These are phyloP conservation scores for Termitomyces sp. DNA, from an alignment of 768 basidiomycete genomes.

Conservation along the genomic window DNA sequence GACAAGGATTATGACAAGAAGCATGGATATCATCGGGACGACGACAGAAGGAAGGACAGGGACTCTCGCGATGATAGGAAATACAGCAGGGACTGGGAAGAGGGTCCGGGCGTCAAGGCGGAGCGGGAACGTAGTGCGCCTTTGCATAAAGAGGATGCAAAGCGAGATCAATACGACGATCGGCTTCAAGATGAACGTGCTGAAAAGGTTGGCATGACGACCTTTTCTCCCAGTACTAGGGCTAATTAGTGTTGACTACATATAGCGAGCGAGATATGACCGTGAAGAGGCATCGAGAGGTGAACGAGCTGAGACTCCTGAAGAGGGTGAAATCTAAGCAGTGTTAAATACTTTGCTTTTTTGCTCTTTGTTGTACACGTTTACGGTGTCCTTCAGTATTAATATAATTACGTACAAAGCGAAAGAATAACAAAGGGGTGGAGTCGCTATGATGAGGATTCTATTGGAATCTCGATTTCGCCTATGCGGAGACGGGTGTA, in stretches of 20 bases:
- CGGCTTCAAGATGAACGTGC: constrained; percentile 47
- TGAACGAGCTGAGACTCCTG: constrained; percentile 70
- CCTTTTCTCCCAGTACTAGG: background rate
- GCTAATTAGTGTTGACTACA: constrained; percentile 20
- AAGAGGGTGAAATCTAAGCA: constrained; percentile 79
- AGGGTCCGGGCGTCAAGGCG: constrained; percentile 25
- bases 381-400: constrained; percentile 1
- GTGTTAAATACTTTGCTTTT: background rate
- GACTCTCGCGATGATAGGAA: constrained; percentile 37
- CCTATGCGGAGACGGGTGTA: constrained; percentile 95
- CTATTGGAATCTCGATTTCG: constrained; percentile 51
- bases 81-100: constrained; percentile 39
- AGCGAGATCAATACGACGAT: constrained; percentile 47
- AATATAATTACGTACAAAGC: constrained; percentile 9
- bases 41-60: constrained; percentile 49
- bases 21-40: constrained; percentile 43
- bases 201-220: constrained; percentile 52
- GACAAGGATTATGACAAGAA: constrained; percentile 38
- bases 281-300: constrained; percentile 35
- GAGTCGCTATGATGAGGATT: constrained; percentile 12
- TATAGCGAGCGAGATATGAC: constrained; percentile 51
- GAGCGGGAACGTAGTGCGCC: constrained; percentile 32
- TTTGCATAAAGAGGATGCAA: constrained; percentile 37
- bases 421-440: background rate
- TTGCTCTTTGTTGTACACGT: background rate